A percentile compares a stretch with the other conserved stretches of the same genome.
phyloP scores from a whole-genome alignment of 2,329 filamentous ascomycete genomes.

The Penicillium polonicum region DNA sequence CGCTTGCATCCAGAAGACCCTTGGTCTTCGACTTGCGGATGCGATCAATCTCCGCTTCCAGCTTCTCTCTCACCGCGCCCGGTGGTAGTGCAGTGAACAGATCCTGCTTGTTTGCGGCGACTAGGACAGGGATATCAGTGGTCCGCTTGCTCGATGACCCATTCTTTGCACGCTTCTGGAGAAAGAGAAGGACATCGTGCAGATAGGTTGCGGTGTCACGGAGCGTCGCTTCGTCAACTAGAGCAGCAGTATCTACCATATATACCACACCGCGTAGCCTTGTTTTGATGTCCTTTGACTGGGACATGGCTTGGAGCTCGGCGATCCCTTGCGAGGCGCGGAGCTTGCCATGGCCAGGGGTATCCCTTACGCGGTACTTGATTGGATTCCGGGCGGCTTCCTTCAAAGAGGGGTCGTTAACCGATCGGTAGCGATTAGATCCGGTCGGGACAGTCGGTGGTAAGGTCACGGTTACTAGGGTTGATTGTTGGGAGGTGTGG shows the following conservation, averaged over 20 bases:
- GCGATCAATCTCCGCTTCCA: constrained; percentile 78
- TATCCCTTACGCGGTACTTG: constrained; percentile 59
- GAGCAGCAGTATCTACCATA: constrained; percentile 77
- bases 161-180: constrained; percentile 68
- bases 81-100: constrained; percentile 89
- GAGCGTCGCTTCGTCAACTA: constrained; percentile 53
- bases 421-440: constrained; percentile 64
- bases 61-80: constrained; percentile 66
- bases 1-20: constrained; percentile 77
- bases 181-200: constrained; percentile 78
- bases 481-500: constrained; percentile 63
- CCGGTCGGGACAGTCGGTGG: constrained; percentile 52
- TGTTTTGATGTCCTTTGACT: constrained; percentile 35
- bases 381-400: constrained; percentile 38
- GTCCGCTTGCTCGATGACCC: constrained; percentile 58
- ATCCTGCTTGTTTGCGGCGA: constrained; percentile 94
- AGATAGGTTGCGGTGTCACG: constrained; percentile 78
- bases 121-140: constrained; percentile 67
- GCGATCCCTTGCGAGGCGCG: constrained; percentile 59
- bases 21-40: constrained; percentile 75
- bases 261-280: constrained; percentile 73
- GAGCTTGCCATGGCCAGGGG: constrained; percentile 92
- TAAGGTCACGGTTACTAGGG: constrained; percentile 56
- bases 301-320: constrained; percentile 34
- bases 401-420: constrained; percentile 66